phyloP scores from a whole-genome alignment of 129 eudicot genomes.

The Arctium lappa region DNA sequence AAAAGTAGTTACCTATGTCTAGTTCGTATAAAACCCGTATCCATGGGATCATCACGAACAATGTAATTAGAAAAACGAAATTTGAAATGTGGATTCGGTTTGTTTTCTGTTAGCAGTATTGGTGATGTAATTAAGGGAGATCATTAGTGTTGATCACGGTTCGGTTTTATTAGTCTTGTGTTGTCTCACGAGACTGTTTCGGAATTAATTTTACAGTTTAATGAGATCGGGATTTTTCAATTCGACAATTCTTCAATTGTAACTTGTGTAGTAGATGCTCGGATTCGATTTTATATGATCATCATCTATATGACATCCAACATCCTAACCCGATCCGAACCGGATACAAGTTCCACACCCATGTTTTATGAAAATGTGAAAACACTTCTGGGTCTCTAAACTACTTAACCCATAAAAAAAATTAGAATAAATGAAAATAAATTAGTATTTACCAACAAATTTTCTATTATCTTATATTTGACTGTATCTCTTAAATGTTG shows the following conservation, averaged over 20 bases:
- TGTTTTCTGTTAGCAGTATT: conserved; percentile 3
- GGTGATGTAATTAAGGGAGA: not conserved
- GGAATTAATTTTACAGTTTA: no score
- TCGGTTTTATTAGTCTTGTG: not conserved
- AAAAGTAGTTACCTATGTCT: conserved; percentile 38
- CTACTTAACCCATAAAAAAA: no score
- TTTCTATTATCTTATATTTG: no score
- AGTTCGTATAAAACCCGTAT: conserved; percentile 7
- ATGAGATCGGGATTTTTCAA: not conserved
- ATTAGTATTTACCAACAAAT: no score
- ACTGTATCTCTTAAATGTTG: no score
- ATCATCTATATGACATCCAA: no score
- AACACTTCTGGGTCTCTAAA: no score
- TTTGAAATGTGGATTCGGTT: conserved; percentile 26
- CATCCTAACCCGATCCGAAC: no score
- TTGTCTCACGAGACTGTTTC: not conserved
- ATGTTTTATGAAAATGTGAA: no score
- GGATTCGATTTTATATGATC: not conserved
- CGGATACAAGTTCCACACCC: no score
- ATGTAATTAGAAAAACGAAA: conserved; percentile 26
- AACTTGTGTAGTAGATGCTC: not conserved
- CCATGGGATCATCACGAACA: not conserved
- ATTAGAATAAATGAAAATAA: no score
- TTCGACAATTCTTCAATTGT: not conserved
- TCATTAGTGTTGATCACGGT: not conserved